A percentile compares a stretch with the other conserved stretches of the same genome.
phyloP scores from a whole-genome alignment of 2,329 filamentous ascomycete species.

The Nannizziopsis arthrosporioides region DNA sequence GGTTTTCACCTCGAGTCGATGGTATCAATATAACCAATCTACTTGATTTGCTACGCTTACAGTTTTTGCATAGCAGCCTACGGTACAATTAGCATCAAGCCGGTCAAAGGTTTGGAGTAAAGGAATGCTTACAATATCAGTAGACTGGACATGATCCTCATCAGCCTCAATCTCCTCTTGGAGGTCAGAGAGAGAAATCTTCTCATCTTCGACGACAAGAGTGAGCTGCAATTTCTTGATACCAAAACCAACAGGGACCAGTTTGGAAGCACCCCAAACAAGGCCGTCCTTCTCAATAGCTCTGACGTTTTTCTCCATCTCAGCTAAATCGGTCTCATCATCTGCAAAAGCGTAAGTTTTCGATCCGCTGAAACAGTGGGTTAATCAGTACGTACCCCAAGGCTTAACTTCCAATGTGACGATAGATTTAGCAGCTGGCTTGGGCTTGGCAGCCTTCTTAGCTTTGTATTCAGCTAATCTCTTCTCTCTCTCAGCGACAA shows the following conservation, averaged over 20 bases:
- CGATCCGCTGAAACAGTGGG: not conserved
- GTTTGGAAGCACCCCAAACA: constrained; percentile 85
- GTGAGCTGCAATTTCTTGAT: constrained; percentile 99
- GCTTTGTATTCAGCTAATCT: constrained; percentile 85
- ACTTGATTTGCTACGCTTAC: constrained; percentile 43
- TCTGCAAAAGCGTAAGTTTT: constrained; percentile 37
- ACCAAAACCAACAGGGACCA: constrained; percentile 86
- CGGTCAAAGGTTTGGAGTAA: not conserved
- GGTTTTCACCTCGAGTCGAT: not conserved
- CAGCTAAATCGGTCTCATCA: constrained; percentile 85
- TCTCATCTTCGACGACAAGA: constrained; percentile 94
- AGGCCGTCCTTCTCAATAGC: constrained; percentile 85
- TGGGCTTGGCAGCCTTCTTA: constrained; percentile 91
- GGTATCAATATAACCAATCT: constrained; percentile 3
- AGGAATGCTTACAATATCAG: constrained; percentile 54
- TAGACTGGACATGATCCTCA: constrained; percentile 94
- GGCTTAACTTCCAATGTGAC: constrained; percentile 96
- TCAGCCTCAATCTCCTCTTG: constrained; percentile 74
- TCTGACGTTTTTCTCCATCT: constrained; percentile 69
- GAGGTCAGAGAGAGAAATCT: constrained; percentile 77
- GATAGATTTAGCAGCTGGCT: constrained; percentile 88
- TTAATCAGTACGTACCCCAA: constrained; percentile 64
- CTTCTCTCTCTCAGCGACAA: constrained; percentile 71
- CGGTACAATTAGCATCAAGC: constrained; percentile 2
- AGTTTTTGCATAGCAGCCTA: constrained; percentile 78